phyloP scores from a whole-genome alignment of 2,329 filamentous ascomycete genomes.

The Nothopassalora personata region DNA sequence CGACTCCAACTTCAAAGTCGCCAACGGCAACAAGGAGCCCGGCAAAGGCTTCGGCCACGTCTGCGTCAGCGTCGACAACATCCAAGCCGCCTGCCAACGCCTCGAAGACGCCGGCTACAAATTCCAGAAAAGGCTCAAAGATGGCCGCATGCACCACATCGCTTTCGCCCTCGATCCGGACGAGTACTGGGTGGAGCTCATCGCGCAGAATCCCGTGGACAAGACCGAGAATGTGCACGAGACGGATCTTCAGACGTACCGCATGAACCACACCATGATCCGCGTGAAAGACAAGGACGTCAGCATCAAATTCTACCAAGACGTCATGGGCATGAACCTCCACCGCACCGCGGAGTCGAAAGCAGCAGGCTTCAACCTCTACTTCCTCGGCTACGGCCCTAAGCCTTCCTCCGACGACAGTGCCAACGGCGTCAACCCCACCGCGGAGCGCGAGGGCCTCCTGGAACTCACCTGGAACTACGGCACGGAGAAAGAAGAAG shows the following conservation, averaged over 20 bases:
- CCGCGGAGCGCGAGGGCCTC: constrained; percentile 70
- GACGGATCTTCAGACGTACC: constrained; percentile 60
- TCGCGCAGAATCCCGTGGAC: constrained; percentile 66
- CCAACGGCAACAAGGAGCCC: constrained; percentile 88
- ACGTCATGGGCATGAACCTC: constrained; percentile 82
- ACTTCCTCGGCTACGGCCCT: constrained; percentile 76
- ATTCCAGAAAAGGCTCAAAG: constrained; percentile 91
- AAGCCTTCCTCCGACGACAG: constrained; percentile 44
- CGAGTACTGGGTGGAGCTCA: constrained; percentile 64
- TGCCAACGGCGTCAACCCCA: constrained; percentile 52
- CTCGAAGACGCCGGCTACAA: constrained; percentile 85
- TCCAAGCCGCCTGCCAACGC: constrained; percentile 83
- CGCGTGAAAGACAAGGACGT: constrained; percentile 66
- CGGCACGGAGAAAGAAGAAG: constrained; percentile 76
- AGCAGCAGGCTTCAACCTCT: constrained; percentile 75
- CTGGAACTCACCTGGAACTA: constrained; percentile 86
- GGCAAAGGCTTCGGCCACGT: constrained; percentile 78
- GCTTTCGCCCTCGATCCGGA: constrained; percentile 42
- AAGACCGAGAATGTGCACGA: constrained; percentile 65
- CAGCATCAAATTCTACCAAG: constrained; percentile 53
- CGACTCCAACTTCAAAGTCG: constrained; percentile 72
- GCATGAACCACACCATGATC: constrained; percentile 84
- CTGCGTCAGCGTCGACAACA: constrained; percentile 62
- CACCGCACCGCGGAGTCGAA: constrained; percentile 66
- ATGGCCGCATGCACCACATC: constrained; percentile 81